These are phyloP conservation scores for Phytophthora pluvialis DNA, from an alignment of 352 stramenopile species.

Conservation along the genomic window DNA sequence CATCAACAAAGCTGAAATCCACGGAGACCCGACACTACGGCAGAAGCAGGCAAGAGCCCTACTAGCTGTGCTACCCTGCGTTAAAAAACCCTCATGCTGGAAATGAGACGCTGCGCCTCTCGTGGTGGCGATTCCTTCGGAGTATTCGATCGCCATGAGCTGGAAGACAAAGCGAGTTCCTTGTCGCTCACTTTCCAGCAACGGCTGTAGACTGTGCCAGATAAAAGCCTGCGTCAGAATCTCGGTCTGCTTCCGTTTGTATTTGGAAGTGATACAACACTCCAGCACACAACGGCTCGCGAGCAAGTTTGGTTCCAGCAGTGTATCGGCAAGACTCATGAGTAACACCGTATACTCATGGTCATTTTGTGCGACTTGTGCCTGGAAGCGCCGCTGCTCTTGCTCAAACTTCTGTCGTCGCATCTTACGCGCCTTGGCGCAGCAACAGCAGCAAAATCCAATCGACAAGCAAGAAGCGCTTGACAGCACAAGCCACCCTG, in stretches of 20 bases:
- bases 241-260: not conserved
- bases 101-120: constrained; percentile 7
- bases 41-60: constrained; percentile 44
- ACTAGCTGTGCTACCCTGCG: constrained; percentile 42
- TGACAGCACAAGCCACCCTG: constrained; percentile 51
- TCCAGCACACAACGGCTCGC: constrained; percentile 37
- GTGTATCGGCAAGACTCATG: constrained; percentile 46
- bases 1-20: constrained; percentile 32
- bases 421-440: constrained; percentile 44
- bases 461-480: constrained; percentile 56
- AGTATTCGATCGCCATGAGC: constrained; percentile 48
- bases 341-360: constrained; percentile 75
- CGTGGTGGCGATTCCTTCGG: constrained; percentile 9
- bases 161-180: constrained; percentile 57
- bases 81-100: constrained; percentile 34
- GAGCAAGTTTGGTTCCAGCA: constrained; percentile 55
- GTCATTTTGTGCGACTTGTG: constrained; percentile 73
- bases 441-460: constrained; percentile 68
- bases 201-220: constrained; percentile 47
- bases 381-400: constrained; percentile 40
- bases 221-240: constrained; percentile 34
- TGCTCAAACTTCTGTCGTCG: constrained; percentile 49
- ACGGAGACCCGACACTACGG: constrained; percentile 37
- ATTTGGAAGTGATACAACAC: constrained; percentile 19
- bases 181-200: constrained; percentile 59